These are phyloP conservation scores for Macrolepiota dolichaula DNA, from an alignment of 768 basidiomycete genomes.

Conservation along the genomic window DNA sequence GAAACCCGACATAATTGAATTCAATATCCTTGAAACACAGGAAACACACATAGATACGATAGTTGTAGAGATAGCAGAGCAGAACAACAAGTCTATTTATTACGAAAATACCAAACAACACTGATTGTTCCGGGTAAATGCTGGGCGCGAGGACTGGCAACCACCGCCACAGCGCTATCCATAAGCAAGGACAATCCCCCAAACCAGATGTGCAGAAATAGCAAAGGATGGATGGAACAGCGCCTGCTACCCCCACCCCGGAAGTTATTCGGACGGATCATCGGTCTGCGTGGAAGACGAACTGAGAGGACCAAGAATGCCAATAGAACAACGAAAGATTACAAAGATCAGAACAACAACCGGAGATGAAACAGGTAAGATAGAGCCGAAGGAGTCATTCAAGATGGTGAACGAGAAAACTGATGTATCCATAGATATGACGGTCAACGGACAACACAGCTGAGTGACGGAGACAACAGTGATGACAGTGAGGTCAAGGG, in stretches of 20 bases:
- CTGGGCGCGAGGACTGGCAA: conserved; percentile 8
- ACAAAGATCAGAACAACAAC: conserved; percentile 13
- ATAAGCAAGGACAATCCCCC: conserved; percentile 11
- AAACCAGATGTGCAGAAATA: conserved; percentile 5
- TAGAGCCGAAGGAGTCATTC: conserved; percentile 9
- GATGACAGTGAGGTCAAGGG: conserved; percentile 11
- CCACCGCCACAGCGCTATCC: conserved; percentile 11
- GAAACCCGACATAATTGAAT: neutral
- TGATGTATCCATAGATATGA: conserved; percentile 13
- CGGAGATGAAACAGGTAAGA: conserved; percentile 15
- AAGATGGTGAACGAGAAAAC: conserved; percentile 19
- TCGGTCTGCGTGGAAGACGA: conserved; percentile 8
- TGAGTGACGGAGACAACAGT: conserved; percentile 20
- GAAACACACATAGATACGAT: conserved; percentile 5
- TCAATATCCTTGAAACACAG: neutral
- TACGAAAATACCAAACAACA: conserved; percentile 8
- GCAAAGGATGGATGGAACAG: conserved; percentile 6
- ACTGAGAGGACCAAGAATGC: conserved; percentile 10
- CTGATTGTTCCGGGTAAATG: conserved; percentile 8
- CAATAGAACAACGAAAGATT: conserved; percentile 11
- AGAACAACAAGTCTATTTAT: conserved; percentile 6
- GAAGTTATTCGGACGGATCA: conserved; percentile 1
- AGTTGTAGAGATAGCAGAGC: conserved; percentile 1
- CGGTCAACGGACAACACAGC: neutral
- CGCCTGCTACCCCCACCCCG: conserved; percentile 2